Evolutionary conservation across 495 filamentous ascomycete species (phyloP), one percentile per base, ranked within the genome.

Genomic region (Tirmania nivea): DNA sequence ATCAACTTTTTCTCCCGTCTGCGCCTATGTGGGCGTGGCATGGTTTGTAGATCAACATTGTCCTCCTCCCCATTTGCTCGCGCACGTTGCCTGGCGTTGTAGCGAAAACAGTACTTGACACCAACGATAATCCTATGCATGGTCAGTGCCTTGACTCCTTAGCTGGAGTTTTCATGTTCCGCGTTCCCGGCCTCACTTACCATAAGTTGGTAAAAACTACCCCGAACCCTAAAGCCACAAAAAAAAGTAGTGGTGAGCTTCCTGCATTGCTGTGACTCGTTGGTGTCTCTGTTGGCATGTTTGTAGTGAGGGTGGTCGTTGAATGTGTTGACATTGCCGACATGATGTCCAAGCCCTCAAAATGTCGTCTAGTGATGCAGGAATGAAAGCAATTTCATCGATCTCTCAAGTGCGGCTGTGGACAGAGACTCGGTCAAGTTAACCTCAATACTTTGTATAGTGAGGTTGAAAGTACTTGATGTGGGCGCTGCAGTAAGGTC

Each of bases 171-270:
- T 31, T 31, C 25, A 3, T 31, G 25, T 3, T 31, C 1, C 25
- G 25, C 25, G 25, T 31, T 31, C 25, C 25, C 3, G 25, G 7
- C 17, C 3, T 48, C 42, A 58, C 75, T 70, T 75, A 96, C 90
- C 90, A 99, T 69, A 99, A 68, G 67, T 96, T 99, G 36, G 90
- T 99, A 64, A 99, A 99, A 19, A 99, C 90, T 21, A 99, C 92
- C 54, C 90, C 90, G 64, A 99, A 99, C 8, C 90, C 90, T 52
- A 99, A 71, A 10, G 92, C 90, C 34, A 97, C 90, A 66, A 97
- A 96, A 66, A 97, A 97, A 3, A 97, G 74, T 49, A 99, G 68
- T 20, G 90, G 92, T 8, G 85, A 92, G 59, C 78, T 90, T 19
- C 42, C 42, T 47, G 4, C 42, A 8, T 47, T 2, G 2, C 1